phyloP scores from a whole-genome alignment of 805 yeast genomes.

The Starmerella floris region DNA sequence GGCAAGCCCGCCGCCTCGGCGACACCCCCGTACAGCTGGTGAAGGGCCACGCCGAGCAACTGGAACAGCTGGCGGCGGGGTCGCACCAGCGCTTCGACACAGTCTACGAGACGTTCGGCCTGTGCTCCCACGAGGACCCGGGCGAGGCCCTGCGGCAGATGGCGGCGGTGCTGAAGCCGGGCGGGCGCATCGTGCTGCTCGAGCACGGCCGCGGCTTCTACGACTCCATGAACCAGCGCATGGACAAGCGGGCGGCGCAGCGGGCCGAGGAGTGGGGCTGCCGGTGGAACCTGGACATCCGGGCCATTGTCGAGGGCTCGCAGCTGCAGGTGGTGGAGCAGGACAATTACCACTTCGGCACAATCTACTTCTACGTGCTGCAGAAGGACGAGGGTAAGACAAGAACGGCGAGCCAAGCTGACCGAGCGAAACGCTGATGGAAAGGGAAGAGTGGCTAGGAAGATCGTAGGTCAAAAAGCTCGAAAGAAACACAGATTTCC shows the following conservation, averaged over 20 bases:
- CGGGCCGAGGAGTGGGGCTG: constrained; percentile 92
- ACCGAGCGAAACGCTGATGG: not conserved
- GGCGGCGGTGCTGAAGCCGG: constrained; percentile 61
- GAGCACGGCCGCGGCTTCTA: constrained; percentile 89
- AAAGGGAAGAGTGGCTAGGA: not conserved
- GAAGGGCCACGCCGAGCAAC: constrained; percentile 78
- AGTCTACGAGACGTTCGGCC: constrained; percentile 83
- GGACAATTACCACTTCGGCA: constrained; percentile 74
- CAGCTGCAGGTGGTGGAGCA: constrained; percentile 75
- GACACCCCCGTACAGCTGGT: constrained; percentile 68
- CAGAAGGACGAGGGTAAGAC: not conserved
- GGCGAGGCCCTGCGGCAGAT: constrained; percentile 66
- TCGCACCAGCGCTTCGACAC: constrained; percentile 61
- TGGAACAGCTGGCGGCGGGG: constrained; percentile 40
- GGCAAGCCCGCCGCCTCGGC: constrained; percentile 26
- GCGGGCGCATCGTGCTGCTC: constrained; percentile 72
- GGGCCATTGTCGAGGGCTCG: constrained; percentile 67
- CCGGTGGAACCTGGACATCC: constrained; percentile 92
- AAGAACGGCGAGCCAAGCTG: constrained; percentile 4
- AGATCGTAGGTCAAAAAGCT: not conserved
- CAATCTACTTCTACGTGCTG: constrained; percentile 43
- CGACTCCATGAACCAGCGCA: constrained; percentile 59
- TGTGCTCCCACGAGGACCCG: constrained; percentile 93
- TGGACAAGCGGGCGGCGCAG: constrained; percentile 71
- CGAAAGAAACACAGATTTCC: too few relatives aligned